Evolutionary conservation across 371 early-diverging fungal genomes (phyloP).

Genomic region (Thermomucor indicae-seudaticae): DNA sequence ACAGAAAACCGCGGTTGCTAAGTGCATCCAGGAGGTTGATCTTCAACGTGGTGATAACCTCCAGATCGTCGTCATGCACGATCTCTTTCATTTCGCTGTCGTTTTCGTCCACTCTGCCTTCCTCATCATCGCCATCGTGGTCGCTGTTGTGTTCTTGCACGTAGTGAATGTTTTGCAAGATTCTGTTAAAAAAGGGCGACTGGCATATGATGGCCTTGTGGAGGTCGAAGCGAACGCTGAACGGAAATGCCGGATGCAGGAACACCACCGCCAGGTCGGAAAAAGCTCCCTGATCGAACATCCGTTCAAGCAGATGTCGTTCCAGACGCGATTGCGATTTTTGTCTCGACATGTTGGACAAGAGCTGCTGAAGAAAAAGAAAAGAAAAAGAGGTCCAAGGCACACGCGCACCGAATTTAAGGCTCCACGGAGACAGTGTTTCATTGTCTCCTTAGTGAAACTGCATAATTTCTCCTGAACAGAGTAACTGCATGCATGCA

Average conservation of each 20-base stretch:
- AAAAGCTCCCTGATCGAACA: slow-evolving; percentile 35
- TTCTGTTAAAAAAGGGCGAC: slow-evolving; percentile 26
- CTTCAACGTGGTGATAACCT: slow-evolving; percentile 15
- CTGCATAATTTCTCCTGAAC: too few species aligned
- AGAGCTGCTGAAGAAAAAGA: too few species aligned
- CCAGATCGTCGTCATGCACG: too few species aligned
- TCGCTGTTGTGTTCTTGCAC: background rate
- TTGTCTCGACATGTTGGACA: background rate
- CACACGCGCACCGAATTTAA: too few species aligned
- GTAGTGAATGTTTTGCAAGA: slow-evolving; percentile 14
- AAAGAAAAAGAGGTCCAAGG: too few species aligned
- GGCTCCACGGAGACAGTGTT: too few species aligned
- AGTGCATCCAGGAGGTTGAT: slow-evolving; percentile 32
- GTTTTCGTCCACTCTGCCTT: slow-evolving; percentile 3
- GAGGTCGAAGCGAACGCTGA: slow-evolving; percentile 35
- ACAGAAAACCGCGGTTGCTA: slow-evolving; percentile 25
- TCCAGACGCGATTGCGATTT: slow-evolving; percentile 9
- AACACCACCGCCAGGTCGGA: slow-evolving; percentile 34
- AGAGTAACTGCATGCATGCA: too few species aligned
- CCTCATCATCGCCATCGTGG: background rate
- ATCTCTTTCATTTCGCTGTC: too few species aligned
- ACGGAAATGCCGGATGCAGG: slow-evolving; percentile 32
- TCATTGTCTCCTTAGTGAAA: too few species aligned
- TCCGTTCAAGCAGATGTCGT: slow-evolving; percentile 21
- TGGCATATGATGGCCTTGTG: slow-evolving; percentile 39